Conservation (phyloP, 345 rosid genomes). For the Hibiscus trionum region DNA sequence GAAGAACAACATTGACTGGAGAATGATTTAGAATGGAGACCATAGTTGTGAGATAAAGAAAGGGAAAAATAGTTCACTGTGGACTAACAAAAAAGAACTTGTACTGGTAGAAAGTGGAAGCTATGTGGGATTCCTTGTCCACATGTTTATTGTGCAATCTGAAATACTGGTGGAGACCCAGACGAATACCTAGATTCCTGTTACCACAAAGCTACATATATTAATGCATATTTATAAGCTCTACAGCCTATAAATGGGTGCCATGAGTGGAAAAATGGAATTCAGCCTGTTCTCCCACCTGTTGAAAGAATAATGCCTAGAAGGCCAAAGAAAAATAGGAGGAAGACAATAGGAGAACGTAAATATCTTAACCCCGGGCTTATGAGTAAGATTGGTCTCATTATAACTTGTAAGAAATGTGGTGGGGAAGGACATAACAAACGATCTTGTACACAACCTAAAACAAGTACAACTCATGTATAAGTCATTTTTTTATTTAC, state of each 20-base stretch:
- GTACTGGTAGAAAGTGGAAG: too few relatives aligned
- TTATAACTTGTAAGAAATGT: background rate
- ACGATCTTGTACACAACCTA: background rate
- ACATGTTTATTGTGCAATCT: background rate
- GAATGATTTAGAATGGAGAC: too few relatives aligned
- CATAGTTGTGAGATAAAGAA: too few relatives aligned
- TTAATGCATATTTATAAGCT: background rate
- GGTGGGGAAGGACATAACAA: background rate
- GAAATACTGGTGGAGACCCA: background rate
- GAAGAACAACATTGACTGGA: too few relatives aligned
- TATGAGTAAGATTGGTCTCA: background rate
- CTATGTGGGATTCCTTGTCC: background rate
- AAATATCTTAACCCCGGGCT: background rate
- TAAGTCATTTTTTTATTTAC: too few relatives aligned
- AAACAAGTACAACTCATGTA: too few relatives aligned
- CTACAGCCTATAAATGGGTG: background rate
- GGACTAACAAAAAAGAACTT: too few relatives aligned
- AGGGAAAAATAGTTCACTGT: too few relatives aligned
- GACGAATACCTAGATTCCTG: background rate
- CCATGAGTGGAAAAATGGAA: too few relatives aligned
- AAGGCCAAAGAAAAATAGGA: background rate
- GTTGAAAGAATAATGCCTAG: background rate
- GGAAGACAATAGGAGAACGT: background rate
- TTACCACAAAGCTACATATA: background rate
- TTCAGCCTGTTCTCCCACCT: background rate